These are phyloP conservation scores for Pyrrhoderma noxium DNA, from an alignment of 1,284 basidiomycete species.

Conservation along the genomic window DNA sequence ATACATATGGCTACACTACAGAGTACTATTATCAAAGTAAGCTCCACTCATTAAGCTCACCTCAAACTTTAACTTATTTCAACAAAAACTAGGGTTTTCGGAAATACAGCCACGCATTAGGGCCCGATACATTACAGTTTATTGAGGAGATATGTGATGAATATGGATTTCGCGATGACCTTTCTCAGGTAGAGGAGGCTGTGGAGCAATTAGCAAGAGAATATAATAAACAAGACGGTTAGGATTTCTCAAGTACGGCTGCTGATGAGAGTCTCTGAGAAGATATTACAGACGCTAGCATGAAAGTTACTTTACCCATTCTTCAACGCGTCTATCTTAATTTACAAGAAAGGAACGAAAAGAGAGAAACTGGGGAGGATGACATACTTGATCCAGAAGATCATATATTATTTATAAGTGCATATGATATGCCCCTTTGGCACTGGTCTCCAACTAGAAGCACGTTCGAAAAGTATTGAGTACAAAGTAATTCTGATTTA, in stretches of 20 bases:
- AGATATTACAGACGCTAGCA: constrained; percentile 53
- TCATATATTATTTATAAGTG: constrained; percentile 81
- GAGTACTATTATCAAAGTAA: constrained; percentile 1
- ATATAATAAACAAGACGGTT: constrained; percentile 89
- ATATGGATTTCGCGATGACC: constrained; percentile 58
- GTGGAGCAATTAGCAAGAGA: constrained; percentile 81
- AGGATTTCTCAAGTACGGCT: constrained; percentile 17
- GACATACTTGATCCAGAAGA: constrained; percentile 77
- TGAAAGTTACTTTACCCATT: constrained; percentile 71
- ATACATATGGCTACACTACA: not conserved
- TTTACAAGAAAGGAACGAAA: constrained; percentile 66
- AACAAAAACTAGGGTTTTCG: constrained; percentile 57
- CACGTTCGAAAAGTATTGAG: constrained; percentile 74
- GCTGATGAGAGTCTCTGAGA: constrained; percentile 19
- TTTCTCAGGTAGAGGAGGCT: constrained; percentile 60
- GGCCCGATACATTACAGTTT: constrained; percentile 64
- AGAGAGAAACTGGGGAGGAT: constrained; percentile 42
- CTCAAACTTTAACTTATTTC: too few relatives aligned
- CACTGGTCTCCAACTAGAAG: constrained; percentile 81
- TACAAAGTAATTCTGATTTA: too few relatives aligned
- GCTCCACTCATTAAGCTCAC: too few relatives aligned
- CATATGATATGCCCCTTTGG: constrained; percentile 92
- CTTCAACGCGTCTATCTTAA: constrained; percentile 78
- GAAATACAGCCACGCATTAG: constrained; percentile 77
- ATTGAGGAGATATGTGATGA: constrained; percentile 60